Percentiles rank a stretch among this genome's conserved stretches.
Conservation (phyloP, 2,329 filamentous ascomycete genomes). For the Fusarium solani-melongenae region DNA sequence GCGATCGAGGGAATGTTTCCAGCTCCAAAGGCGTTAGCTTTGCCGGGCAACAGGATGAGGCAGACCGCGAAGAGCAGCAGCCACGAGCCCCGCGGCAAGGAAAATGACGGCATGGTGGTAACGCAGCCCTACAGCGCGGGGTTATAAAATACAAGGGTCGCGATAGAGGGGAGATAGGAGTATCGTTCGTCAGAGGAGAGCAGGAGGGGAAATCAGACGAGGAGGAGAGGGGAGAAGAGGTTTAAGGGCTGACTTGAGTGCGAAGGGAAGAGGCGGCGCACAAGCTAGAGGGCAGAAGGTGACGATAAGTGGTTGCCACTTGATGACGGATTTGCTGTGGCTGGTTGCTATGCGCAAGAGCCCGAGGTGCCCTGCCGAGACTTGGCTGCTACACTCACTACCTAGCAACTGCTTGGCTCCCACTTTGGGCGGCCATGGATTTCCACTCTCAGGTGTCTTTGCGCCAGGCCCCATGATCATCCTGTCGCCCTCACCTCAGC, state of each 20-base stretch:
- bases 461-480: background rate
- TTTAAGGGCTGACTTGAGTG: conserved; percentile 24
- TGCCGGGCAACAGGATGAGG: conserved; percentile 67
- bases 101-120: conserved; percentile 59
- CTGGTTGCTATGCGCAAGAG: conserved; percentile 17
- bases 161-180: conserved; percentile 1
- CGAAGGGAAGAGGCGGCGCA: conserved; percentile 8
- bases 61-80: conserved; percentile 62
- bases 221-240: background rate
- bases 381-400: conserved; percentile 10
- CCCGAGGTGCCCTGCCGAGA: background rate
- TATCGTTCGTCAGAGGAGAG: background rate
- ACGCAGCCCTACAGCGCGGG: conserved; percentile 42
- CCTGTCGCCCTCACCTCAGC: background rate
- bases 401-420: background rate
- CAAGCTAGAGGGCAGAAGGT: conserved; percentile 17
- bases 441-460: conserved; percentile 21
- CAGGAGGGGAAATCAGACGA: background rate
- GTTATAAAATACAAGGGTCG: conserved; percentile 14
- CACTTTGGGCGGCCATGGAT: conserved; percentile 2
- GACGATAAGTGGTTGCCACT: conserved; percentile 35
- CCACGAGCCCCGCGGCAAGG: conserved; percentile 59
- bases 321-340: conserved; percentile 44
- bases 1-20: conserved; percentile 77
- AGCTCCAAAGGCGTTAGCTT: conserved; percentile 72